Conservation (phyloP, 2,329 filamentous ascomycete genomes). For the Venturia effusa region DNA sequence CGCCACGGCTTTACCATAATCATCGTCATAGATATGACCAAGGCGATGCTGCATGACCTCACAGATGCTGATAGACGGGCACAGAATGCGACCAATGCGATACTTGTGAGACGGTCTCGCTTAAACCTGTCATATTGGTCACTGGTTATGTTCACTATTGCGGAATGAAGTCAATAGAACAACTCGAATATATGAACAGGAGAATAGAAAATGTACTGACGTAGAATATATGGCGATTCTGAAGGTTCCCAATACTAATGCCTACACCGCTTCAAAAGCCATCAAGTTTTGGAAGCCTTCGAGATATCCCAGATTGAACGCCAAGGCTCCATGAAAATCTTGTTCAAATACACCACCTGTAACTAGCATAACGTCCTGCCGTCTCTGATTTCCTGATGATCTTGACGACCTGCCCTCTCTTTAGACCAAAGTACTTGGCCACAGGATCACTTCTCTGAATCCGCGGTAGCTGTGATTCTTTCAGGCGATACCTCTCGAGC, state of each 20-base stretch:
- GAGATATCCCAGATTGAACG: constrained; percentile 6
- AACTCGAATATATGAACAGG: too few relatives aligned
- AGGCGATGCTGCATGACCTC: too few relatives aligned
- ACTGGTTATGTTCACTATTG: too few relatives aligned
- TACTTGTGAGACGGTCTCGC: too few relatives aligned
- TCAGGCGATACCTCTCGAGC: constrained; percentile 81
- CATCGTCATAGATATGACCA: too few relatives aligned
- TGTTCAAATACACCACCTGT: constrained; percentile 29
- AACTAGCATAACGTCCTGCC: constrained; percentile 91
- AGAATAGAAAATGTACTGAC: background rate
- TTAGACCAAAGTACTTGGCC: constrained; percentile 79
- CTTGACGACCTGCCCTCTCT: constrained; percentile 92
- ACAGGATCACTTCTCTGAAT: constrained; percentile 90
- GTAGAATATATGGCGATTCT: background rate
- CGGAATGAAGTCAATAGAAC: too few relatives aligned
- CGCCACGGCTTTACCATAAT: too few relatives aligned
- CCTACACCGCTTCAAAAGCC: background rate
- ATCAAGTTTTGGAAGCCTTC: background rate
- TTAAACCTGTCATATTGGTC: too few relatives aligned
- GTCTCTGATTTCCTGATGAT: constrained; percentile 95
- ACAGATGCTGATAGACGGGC: too few relatives aligned
- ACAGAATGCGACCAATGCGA: too few relatives aligned
- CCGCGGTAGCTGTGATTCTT: constrained; percentile 92
- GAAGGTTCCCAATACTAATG: background rate
- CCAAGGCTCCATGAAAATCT: background rate